Evolutionary conservation across 768 basidiomycete species (phyloP), one percentile per base, ranked within the genome.

Genomic region (Lentinula raphanica): DNA sequence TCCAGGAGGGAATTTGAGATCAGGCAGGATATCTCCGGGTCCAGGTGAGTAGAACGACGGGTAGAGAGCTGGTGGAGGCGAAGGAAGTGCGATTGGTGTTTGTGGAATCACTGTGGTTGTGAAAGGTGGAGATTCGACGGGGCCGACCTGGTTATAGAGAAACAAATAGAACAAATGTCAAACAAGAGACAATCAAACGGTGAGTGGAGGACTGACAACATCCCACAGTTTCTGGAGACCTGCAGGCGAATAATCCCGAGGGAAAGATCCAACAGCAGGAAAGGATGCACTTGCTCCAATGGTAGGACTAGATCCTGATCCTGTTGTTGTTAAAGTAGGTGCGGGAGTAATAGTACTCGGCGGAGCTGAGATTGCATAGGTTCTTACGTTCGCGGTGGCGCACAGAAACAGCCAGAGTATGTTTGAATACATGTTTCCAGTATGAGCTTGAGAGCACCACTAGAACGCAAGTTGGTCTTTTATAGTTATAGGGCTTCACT

Each of bases 31-130:
- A 54, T 76, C 67, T 46, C 74, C 72, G 1, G 80, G 79, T 6
- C 66, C 63, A 6, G 76, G 77, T 1, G 78, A 67, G 60, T 73
- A 80, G 74, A 77, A 80, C 1, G 73, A 66, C 0, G 78, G 79
- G 53, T 79, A 80, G 2, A 80, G 67, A 0, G 74, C 62, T 3
- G 77, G 79, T 25, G 77, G 79, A 12, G 76, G 62, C 2, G 78
- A 77, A 15, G 79, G 79, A 8, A 77, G 60, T 6, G 70, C 59
- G 21, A 78, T 67, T 2, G 71, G 76, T 21, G 71, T 62, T 56
- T 65, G 63, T n/a, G 74, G 76, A 29, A 72, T 65, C 12, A 67
- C 66, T 3, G 77, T 79, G 2, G 78, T 79, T 3, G 77, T 79
- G 62, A 79, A 75, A 36, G 77, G 77, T 15, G 77, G 77, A 19